phyloP scores from a whole-genome alignment of 768 basidiomycete species.

The Mycena amicta region DNA sequence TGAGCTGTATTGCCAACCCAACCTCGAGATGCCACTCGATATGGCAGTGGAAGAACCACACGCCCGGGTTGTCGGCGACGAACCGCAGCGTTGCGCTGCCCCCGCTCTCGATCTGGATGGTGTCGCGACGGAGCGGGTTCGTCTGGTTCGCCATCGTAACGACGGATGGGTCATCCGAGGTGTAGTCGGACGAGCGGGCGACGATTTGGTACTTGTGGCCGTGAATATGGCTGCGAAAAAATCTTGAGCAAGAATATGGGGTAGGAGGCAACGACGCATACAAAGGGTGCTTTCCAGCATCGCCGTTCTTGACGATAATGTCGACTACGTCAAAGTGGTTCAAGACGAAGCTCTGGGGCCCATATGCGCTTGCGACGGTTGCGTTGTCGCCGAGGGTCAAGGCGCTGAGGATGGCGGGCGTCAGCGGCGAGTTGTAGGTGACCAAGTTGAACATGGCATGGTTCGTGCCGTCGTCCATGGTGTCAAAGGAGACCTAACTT shows the following conservation, averaged over 20 bases:
- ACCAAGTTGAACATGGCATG: conserved; percentile 75
- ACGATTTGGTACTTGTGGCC: conserved; percentile 89
- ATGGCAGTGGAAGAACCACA: conserved; percentile 85
- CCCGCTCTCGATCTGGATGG: conserved; percentile 71
- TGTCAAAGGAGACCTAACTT: conserved; percentile 62
- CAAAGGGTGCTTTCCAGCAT: conserved; percentile 84
- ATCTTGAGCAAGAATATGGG: background rate
- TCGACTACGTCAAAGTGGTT: conserved; percentile 77
- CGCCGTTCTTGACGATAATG: conserved; percentile 72
- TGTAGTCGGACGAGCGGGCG: conserved; percentile 67
- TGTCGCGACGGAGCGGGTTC: conserved; percentile 94
- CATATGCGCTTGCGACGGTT: conserved; percentile 70
- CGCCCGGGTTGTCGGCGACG: conserved; percentile 91
- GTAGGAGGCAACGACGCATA: conserved; percentile 36
- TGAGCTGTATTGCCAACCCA: conserved; percentile 83
- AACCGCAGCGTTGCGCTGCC: conserved; percentile 74
- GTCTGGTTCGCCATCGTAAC: conserved; percentile 76
- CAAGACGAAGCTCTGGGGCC: conserved; percentile 74
- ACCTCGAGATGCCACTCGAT: conserved; percentile 85
- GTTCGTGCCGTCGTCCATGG: conserved; percentile 85
- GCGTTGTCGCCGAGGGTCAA: conserved; percentile 79
- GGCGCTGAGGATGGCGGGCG: conserved; percentile 76
- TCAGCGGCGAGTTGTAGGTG: conserved; percentile 68
- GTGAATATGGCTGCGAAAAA: conserved; percentile 75
- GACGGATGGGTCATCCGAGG: conserved; percentile 68